Percentiles rank a stretch among this genome's conserved stretches.
These are phyloP conservation scores for Trichophyton verrucosum DNA, from an alignment of 2,329 filamentous ascomycete genomes.

Conservation along the genomic window DNA sequence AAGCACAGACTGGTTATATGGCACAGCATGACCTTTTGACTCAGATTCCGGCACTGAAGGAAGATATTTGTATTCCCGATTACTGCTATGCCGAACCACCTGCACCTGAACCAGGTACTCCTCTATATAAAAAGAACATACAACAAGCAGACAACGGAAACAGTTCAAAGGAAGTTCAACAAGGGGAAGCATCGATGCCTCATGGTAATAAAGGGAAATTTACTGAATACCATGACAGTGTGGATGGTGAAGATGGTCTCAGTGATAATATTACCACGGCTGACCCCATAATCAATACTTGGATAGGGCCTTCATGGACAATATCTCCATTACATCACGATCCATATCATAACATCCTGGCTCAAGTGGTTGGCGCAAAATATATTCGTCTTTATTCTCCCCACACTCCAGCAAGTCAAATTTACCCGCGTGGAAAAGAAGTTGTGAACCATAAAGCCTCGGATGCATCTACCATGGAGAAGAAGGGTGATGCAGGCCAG, in stretches of 20 bases:
- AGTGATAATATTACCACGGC: constrained; percentile 5
- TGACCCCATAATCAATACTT: constrained; percentile 68
- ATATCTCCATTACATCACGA: constrained; percentile 91
- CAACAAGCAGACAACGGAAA: constrained; percentile 14
- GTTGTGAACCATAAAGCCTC: constrained; percentile 15
- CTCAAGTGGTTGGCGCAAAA: constrained; percentile 79
- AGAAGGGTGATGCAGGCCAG: constrained; percentile 33
- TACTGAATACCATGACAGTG: neutral
- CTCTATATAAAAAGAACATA: constrained; percentile 31
- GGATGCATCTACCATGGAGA: constrained; percentile 2
- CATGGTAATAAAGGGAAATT: neutral
- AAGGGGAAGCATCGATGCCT: neutral
- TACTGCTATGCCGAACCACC: constrained; percentile 67
- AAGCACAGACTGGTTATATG: constrained; percentile 56
- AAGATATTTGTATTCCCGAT: constrained; percentile 70
- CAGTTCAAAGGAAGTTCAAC: constrained; percentile 23
- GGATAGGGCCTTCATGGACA: constrained; percentile 79
- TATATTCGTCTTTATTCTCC: constrained; percentile 85
- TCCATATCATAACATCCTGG: constrained; percentile 83
- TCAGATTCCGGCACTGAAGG: constrained; percentile 64
- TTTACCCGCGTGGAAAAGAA: constrained; percentile 30
- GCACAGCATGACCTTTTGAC: constrained; percentile 80
- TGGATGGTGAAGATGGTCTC: neutral
- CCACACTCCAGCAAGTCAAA: constrained; percentile 36
- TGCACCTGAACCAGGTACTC: constrained; percentile 37